Percentiles rank a stretch among this genome's conserved stretches.
Conservation (phyloP, 2,329 filamentous ascomycete genomes). For the Akanthomyces uredinophilus region DNA sequence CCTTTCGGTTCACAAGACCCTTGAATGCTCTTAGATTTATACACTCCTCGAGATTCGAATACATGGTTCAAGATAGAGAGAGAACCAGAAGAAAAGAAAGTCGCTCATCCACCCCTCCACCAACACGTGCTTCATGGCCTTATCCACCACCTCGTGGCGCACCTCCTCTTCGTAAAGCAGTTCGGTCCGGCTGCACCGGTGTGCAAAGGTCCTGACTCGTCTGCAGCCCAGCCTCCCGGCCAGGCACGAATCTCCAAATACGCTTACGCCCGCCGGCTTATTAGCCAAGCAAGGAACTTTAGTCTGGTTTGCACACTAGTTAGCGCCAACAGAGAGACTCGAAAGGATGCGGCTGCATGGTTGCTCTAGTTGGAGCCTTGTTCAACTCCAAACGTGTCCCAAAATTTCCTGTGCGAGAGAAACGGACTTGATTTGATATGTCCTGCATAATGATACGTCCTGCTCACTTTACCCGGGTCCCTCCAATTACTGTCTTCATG, state of each 20-base stretch:
- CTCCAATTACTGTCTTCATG: not conserved
- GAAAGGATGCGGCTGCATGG: not conserved
- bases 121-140: not conserved
- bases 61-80: not conserved
- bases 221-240: not conserved
- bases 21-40: not conserved
- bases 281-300: not conserved
- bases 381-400: not conserved
- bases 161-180: constrained; percentile 1
- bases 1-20: not conserved
- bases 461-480: too few relatives aligned
- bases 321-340: not conserved
- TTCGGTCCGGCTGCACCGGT: not conserved
- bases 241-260: not conserved
- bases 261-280: not conserved
- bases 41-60: not conserved
- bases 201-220: not conserved
- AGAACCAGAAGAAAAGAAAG: not conserved
- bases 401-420: too few relatives aligned
- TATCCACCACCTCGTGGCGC: constrained; percentile 2
- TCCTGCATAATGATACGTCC: too few relatives aligned
- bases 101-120: not conserved
- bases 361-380: not conserved
- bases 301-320: not conserved
- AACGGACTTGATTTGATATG: too few relatives aligned